Evolutionary conservation across 495 filamentous ascomycete genomes (phyloP).

Genomic region (Parathielavia appendiculata): DNA sequence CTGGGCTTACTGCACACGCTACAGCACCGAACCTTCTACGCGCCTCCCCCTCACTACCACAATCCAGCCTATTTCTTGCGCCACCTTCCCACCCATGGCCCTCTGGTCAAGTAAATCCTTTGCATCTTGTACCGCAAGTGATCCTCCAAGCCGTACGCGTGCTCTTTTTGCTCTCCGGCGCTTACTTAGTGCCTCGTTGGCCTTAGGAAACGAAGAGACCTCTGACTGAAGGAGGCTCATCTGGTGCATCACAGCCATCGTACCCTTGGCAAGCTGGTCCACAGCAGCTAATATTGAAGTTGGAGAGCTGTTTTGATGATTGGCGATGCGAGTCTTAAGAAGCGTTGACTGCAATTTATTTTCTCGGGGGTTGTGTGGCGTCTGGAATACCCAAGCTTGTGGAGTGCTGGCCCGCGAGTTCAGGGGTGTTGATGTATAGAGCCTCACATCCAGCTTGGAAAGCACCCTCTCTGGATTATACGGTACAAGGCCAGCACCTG

Average conservation of each 20-base stretch:
- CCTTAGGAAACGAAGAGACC: background rate
- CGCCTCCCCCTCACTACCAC: too few species aligned
- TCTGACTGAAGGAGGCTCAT: background rate
- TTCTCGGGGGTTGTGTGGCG: background rate
- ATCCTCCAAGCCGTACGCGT: slow-evolving; percentile 12
- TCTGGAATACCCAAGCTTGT: slow-evolving; percentile 1
- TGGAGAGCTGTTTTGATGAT: slow-evolving; percentile 5
- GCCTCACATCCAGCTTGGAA: background rate
- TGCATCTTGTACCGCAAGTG: slow-evolving; percentile 12
- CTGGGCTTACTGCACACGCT: too few species aligned
- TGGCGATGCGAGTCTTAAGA: slow-evolving; percentile 6
- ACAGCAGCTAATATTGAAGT: slow-evolving; percentile 4
- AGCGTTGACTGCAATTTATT: background rate
- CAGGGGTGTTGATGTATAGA: background rate
- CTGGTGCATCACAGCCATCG: slow-evolving; percentile 1
- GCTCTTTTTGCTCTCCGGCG: slow-evolving; percentile 11
- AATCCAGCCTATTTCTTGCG: too few species aligned
- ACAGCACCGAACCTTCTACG: too few species aligned
- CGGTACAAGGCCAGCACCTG: slow-evolving; percentile 4
- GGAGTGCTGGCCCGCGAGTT: background rate
- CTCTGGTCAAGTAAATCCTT: slow-evolving; percentile 5
- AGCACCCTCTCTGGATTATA: slow-evolving; percentile 1
- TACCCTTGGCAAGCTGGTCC: slow-evolving; percentile 6
- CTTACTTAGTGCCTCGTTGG: background rate
- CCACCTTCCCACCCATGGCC: slow-evolving; percentile 1